A percentile compares a stretch with the other conserved stretches of the same genome.
Conservation (phyloP, 2,329 filamentous ascomycete genomes). For the Periglandula ipomoeae region DNA sequence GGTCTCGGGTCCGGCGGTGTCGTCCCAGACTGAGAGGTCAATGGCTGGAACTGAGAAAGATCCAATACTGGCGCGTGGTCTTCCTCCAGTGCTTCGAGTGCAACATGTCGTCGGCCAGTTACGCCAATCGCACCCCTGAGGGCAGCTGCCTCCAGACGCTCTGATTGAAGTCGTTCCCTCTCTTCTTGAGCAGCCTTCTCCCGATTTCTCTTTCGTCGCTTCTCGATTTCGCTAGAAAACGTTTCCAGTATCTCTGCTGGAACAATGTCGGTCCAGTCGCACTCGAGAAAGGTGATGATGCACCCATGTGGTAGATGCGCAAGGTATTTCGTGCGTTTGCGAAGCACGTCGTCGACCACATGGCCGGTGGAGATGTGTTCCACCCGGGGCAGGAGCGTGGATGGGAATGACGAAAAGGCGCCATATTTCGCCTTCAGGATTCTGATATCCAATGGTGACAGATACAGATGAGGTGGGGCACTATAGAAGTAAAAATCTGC, state of each 20-base stretch:
- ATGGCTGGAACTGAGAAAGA: constrained; percentile 56
- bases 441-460: constrained; percentile 83
- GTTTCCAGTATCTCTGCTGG: constrained; percentile 62
- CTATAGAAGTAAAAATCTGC: constrained; percentile 79
- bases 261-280: constrained; percentile 90
- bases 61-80: constrained; percentile 33
- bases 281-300: constrained; percentile 83
- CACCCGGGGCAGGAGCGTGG: constrained; percentile 75
- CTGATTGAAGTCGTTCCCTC: constrained; percentile 71
- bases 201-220: constrained; percentile 63
- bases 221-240: constrained; percentile 69
- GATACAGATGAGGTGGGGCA: constrained; percentile 76
- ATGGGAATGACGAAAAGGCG: constrained; percentile 71
- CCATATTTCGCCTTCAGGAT: constrained; percentile 87
- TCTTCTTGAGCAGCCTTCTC: constrained; percentile 85
- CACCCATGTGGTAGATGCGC: constrained; percentile 83
- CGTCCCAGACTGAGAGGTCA: constrained; percentile 40
- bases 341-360: constrained; percentile 74
- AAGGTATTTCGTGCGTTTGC: constrained; percentile 79
- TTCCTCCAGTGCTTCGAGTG: constrained; percentile 28
- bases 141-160: constrained; percentile 66
- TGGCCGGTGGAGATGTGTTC: constrained; percentile 86
- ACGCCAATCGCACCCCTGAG: constrained; percentile 43
- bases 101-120: constrained; percentile 21
- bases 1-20: constrained; percentile 48